Base-by-base conservation (phyloP, 1,284 basidiomycete genomes). In the Hymenochaete sp. region DNA sequence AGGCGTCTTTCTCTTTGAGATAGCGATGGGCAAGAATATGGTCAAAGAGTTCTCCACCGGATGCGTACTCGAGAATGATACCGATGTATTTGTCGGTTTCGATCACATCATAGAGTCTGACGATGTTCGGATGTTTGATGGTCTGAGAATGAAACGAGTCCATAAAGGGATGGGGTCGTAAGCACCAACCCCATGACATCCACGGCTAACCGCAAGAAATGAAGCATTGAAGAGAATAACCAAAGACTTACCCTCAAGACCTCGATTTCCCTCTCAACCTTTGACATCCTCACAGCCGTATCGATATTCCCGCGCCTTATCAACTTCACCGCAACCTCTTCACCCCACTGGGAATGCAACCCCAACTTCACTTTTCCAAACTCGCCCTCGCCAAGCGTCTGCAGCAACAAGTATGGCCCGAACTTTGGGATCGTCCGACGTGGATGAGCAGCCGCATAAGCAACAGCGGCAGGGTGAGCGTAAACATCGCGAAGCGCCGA, bases 81-180 rank as follows among this genome's bases (percentile, higher is more conserved):
- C 96, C 96, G 56, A 99, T 98, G 69, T 98, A 98, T 66, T 97
- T 97, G 70, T 98, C 95, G 1, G 96, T 98, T 66, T 98, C 93
- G 56, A 99, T 97, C 31, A 98, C 93, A 63, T 99, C 96, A 75
- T 96, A 96, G 45, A 98, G 73, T 25, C 93, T 83, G 24, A 98
- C 96, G 62, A 99, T 98, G 64, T 98, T 98, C 1, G 96, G 96
- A 56, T 99, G 96, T 60, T 93, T 90, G 49, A 98, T 77, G 49
- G 79, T 82, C 91, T 95, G 58, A 8, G 51, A 50, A n/a, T 31
- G 25, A 46, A 29, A 1, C 22, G 10, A 19, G 28, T 9, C 41
- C 38, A 25, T n/a, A n/a, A n/a, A n/a, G n/a, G n/a, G n/a, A n/a
- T n/a, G n/a, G n/a, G n/a, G n/a, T n/a, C n/a, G n/a, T n/a, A n/a